phyloP scores from a whole-genome alignment of 352 stramenopile species.

The Globisporangium abappressorium region DNA sequence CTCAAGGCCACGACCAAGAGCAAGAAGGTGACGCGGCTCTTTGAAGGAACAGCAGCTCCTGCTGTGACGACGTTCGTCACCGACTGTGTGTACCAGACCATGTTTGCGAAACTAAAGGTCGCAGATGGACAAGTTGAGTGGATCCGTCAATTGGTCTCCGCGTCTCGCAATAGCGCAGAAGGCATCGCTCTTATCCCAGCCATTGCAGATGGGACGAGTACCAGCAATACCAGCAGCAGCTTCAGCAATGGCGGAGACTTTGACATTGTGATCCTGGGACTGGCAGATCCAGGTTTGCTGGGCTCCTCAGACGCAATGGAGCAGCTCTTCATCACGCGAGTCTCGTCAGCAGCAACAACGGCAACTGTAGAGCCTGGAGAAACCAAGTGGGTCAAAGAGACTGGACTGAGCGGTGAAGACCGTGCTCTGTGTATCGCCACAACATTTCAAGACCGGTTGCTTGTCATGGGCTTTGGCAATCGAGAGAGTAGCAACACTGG shows the following conservation, averaged over 20 bases:
- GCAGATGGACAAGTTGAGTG: conserved; percentile 21
- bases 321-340: conserved; percentile 9
- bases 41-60: conserved; percentile 2
- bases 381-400: conserved; percentile 8
- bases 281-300: conserved; percentile 9
- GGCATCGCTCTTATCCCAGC: conserved; percentile 7
- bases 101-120: conserved; percentile 15
- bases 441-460: background rate
- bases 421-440: conserved; percentile 1
- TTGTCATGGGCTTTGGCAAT: conserved; percentile 9
- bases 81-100: conserved; percentile 10
- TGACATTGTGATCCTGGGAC: conserved; percentile 6
- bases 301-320: conserved; percentile 6
- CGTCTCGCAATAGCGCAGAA: conserved; percentile 15
- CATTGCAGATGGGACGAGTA: background rate
- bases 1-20: conserved; percentile 2
- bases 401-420: background rate
- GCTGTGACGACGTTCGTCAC: background rate
- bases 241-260: background rate
- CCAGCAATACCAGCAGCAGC: background rate
- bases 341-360: background rate
- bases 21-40: background rate
- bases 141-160: conserved; percentile 21
- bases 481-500: background rate
- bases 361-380: background rate